A percentile compares a stretch with the other conserved stretches of the same genome.
Conservation (phyloP, 257 asterid genomes). For the Scutellaria galericulata region DNA sequence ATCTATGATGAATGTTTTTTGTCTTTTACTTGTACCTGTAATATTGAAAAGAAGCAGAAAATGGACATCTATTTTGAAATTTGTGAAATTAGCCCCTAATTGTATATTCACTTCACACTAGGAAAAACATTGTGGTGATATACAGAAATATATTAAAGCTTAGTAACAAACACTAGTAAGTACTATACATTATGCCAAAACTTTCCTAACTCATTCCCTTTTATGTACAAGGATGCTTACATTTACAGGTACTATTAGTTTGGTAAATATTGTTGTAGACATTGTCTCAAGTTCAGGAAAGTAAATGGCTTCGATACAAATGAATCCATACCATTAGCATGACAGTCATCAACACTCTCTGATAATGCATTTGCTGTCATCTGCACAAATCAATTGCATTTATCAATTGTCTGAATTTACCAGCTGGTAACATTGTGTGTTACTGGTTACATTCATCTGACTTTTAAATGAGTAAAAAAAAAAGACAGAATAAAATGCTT, state of each 20-base stretch:
- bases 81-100: not conserved
- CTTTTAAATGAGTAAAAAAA: not conserved
- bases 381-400: conserved; percentile 44
- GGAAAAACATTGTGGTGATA: conserved; percentile 16
- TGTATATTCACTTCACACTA: not conserved
- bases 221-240: conserved; percentile 57
- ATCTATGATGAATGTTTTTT: too few relatives aligned
- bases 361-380: conserved; percentile 88
- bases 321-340: conserved; percentile 88
- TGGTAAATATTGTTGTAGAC: conserved; percentile 64
- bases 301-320: conserved; percentile 88
- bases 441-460: too few relatives aligned
- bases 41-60: conserved; percentile 1
- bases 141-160: conserved; percentile 19
- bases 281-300: conserved; percentile 67
- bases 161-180: not conserved
- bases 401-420: not conserved
- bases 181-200: conserved; percentile 51
- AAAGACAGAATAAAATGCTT: conserved; percentile 31
- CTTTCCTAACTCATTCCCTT: conserved; percentile 61
- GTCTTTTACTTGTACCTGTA: not conserved
- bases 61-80: not conserved
- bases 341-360: conserved; percentile 90
- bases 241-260: conserved; percentile 45
- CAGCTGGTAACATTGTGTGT: not conserved